A percentile compares a stretch with the other conserved stretches of the same genome.
Evolutionary conservation across 208 protist genomes (phyloP).

Genomic region (Naegleria lovaniensis): DNA sequence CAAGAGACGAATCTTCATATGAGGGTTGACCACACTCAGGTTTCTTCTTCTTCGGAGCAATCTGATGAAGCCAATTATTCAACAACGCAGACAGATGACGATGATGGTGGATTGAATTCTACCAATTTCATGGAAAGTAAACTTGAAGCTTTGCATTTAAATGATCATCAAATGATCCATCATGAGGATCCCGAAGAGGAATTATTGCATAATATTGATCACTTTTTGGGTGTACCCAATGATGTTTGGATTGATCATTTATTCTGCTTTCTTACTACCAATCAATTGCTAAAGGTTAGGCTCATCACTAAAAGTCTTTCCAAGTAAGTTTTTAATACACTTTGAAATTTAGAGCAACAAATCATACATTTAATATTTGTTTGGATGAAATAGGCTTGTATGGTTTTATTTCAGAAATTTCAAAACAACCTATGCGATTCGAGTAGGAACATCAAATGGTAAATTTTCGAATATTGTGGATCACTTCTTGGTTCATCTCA

Average conservation of each 20-base stretch:
- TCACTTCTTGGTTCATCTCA: neutral
- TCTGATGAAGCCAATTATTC: too few species aligned
- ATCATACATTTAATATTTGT: too few species aligned
- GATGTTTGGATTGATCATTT: neutral
- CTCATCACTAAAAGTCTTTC: neutral
- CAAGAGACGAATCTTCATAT: too few species aligned
- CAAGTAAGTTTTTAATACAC: neutral
- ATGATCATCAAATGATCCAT: too few species aligned
- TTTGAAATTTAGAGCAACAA: too few species aligned
- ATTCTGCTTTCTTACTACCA: neutral
- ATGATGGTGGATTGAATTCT: too few species aligned
- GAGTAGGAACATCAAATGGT: neutral
- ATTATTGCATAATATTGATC: neutral
- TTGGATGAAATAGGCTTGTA: neutral
- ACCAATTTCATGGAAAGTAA: too few species aligned
- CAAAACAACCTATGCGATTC: neutral
- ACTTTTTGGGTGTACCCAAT: neutral
- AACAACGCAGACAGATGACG: too few species aligned
- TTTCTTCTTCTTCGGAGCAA: too few species aligned
- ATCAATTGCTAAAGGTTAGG: neutral
- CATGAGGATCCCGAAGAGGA: too few species aligned
- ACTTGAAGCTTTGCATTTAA: too few species aligned
- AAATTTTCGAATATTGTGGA: neutral
- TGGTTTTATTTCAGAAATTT: neutral
- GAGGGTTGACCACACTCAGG: too few species aligned